These are phyloP conservation scores for Penicillium brasilianum DNA, from an alignment of 2,329 filamentous ascomycete genomes.

Conservation along the genomic window DNA sequence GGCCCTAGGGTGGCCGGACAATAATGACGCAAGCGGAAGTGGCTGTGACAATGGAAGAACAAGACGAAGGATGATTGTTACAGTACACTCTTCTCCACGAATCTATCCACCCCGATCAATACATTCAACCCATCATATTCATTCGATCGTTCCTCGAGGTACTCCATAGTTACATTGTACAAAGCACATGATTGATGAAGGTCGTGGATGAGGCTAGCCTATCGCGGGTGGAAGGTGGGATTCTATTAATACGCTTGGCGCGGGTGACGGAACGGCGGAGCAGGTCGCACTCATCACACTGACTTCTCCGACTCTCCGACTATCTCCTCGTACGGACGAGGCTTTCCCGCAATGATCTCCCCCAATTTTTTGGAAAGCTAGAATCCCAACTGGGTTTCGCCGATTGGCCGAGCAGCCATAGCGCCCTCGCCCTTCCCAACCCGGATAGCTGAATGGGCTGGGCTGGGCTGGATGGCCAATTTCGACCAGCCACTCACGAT, in stretches of 20 bases:
- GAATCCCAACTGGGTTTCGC: not conserved
- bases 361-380: not conserved
- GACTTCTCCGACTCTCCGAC: too few relatives aligned
- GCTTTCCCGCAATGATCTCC: not conserved
- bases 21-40: conserved; percentile 17
- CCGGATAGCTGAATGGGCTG: not conserved
- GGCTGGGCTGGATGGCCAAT: not conserved
- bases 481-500: not conserved
- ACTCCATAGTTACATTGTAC: conserved; percentile 3
- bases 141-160: not conserved
- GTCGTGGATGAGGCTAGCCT: too few relatives aligned
- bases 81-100: not conserved
- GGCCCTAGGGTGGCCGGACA: not conserved
- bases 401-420: conserved; percentile 2
- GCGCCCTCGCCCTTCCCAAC: not conserved
- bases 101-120: not conserved
- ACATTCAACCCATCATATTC: not conserved
- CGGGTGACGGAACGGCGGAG: conserved; percentile 1
- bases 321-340: not conserved
- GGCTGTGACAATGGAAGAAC: conserved; percentile 1
- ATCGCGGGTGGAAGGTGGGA: not conserved
- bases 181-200: not conserved
- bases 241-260: conserved; percentile 8
- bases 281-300: conserved; percentile 4
- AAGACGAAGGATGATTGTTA: not conserved